A percentile compares a stretch with the other conserved stretches of the same genome.
phyloP scores from a whole-genome alignment of 768 basidiomycete genomes.

The Pholiota microspora region DNA sequence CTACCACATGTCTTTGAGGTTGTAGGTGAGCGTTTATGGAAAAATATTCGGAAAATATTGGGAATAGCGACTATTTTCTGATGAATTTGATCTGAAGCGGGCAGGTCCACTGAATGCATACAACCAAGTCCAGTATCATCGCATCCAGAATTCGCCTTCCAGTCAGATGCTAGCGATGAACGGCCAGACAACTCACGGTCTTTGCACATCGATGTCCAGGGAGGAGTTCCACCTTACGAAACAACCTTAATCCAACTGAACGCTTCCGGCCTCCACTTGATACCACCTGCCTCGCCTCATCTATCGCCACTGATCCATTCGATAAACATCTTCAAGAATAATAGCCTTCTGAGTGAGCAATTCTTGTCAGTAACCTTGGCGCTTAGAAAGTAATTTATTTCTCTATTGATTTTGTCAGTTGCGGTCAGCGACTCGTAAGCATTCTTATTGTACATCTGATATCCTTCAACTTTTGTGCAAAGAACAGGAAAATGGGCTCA shows the following conservation, averaged over 20 bases:
- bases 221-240: neutral
- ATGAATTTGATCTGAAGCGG: neutral
- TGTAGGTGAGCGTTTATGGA: neutral
- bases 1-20: neutral
- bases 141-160: neutral
- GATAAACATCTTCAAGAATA: neutral
- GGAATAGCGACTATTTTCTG: neutral
- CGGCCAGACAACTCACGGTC: neutral
- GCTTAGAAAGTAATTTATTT: neutral
- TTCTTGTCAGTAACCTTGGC: neutral
- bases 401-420: neutral
- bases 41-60: neutral
- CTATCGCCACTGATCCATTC: neutral
- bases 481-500: neutral
- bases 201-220: neutral
- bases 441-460: neutral
- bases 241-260: neutral
- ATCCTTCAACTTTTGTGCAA: neutral
- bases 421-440: neutral
- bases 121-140: neutral
- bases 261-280: neutral
- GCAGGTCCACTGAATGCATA: neutral
- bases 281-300: neutral
- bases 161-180: neutral
- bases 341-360: neutral